A percentile compares a stretch with the other conserved stretches of the same genome.
phyloP scores from a whole-genome alignment of 2,329 filamentous ascomycete genomes.

The Exophiala oligosperma region DNA sequence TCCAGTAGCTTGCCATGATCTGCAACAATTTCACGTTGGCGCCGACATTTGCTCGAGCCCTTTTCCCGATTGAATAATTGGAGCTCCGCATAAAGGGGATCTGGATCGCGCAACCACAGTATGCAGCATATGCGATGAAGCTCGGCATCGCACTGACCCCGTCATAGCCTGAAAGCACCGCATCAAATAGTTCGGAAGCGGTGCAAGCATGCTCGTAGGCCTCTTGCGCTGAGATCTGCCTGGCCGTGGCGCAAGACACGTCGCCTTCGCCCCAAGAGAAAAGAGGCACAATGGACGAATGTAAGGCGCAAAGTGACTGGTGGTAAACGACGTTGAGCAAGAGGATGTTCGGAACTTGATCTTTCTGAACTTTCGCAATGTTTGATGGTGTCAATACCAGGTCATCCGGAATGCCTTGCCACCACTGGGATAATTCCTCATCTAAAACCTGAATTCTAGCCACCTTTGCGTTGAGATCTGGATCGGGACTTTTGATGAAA shows the following conservation, averaged over 20 bases:
- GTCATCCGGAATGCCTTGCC: neutral
- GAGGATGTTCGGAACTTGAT: neutral
- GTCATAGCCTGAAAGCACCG: neutral
- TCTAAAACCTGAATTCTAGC: too few relatives aligned
- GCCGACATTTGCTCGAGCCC: neutral
- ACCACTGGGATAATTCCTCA: too few relatives aligned
- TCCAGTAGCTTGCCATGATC: constrained; percentile 3
- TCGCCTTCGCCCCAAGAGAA: constrained; percentile 8
- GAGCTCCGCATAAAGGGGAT: constrained; percentile 4
- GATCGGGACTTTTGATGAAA: too few relatives aligned
- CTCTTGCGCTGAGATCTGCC: constrained; percentile 2
- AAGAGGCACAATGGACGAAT: constrained; percentile 9
- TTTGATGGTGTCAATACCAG: too few relatives aligned
- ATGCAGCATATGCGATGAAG: constrained; percentile 7
- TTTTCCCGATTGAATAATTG: neutral
- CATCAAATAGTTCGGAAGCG: neutral
- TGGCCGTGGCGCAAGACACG: neutral
- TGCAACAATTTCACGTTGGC: constrained; percentile 2
- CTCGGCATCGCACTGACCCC: constrained; percentile 1
- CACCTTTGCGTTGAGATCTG: too few relatives aligned
- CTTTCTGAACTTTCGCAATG: too few relatives aligned
- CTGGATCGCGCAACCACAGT: constrained; percentile 7
- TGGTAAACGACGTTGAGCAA: constrained; percentile 5
- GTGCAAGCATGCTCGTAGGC: constrained; percentile 7
- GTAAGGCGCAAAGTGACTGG: constrained; percentile 6